Evolutionary conservation across 352 stramenopile species (phyloP), one percentile per base, ranked within the genome.

Genomic region (Phytophthora multivora): DNA sequence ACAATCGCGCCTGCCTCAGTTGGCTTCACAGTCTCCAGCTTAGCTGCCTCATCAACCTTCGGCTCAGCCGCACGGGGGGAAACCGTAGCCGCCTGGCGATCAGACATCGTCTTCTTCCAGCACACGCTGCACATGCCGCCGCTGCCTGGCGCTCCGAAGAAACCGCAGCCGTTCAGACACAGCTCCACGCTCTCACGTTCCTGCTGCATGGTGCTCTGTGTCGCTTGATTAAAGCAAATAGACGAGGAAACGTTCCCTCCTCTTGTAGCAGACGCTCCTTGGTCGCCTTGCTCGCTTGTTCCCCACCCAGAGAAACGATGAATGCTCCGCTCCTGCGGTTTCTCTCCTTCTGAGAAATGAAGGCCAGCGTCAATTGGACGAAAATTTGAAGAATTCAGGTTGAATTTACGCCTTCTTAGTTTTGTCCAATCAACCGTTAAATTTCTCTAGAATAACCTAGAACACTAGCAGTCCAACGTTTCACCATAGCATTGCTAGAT

Each of bases 71-170:
- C 43, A 46, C 48, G 35, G 19, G 59, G 66, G 12, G 57, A 69
- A 12, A 48, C 18, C 41, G 60, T 38, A 0, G 81, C 77, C 12
- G 85, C 77, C 59, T 89, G 76, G 15, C 80, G 80, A 28, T 89
- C 81, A 26, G 83, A 93, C 76, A 90, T 88, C 36, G 80, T 87
- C 68, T 93, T 93, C 70, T 91, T 93, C 81, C 83, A 93, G 71
- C 84, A 93, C 3, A 93, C 80, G 25, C 81, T 91, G 77, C 84
- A 93, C 84, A 93, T 93, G 53, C 81, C 81, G 57, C 84, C 79
- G 48, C 71, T 89, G 13, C 79, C 84, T 0, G 80, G 66, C 26
- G 69, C 83, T 18, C 84, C 84, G 66, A 93, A 93, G 69, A 93
- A 93, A 12, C 84, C 84, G 55, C 84, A 93, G 43, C 82, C 82